Evolutionary conservation across 2,329 filamentous ascomycete genomes (phyloP).

Genomic region (Neurospora crassa): DNA sequence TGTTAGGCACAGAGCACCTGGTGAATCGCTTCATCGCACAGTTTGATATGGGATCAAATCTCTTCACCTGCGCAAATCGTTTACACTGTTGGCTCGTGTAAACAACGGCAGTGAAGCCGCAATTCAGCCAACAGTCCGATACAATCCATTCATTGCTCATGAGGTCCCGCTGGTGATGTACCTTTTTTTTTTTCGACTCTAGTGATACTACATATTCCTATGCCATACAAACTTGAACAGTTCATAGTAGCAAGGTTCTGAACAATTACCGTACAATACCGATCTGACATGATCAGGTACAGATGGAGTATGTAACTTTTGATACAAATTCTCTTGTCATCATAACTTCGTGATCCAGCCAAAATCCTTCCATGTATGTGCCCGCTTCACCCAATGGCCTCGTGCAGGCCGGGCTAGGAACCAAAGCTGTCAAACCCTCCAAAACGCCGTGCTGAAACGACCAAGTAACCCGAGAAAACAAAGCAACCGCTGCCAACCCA

Average conservation of each 20-base stretch:
- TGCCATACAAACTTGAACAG: background rate
- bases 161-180: background rate
- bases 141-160: background rate
- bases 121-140: background rate
- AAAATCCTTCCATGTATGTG: background rate
- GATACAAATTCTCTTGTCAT: background rate
- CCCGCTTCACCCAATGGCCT: background rate
- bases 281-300: background rate
- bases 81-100: background rate
- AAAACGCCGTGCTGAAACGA: conserved; percentile 44
- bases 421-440: conserved; percentile 23
- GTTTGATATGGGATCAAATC: background rate
- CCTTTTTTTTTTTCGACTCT: background rate
- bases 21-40: background rate
- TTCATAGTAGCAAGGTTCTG: background rate
- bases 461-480: conserved; percentile 27
- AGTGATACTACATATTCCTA: background rate
- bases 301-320: background rate
- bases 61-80: background rate
- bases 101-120: background rate
- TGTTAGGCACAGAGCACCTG: background rate
- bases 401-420: background rate
- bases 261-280: background rate
- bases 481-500: conserved; percentile 16
- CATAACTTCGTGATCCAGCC: conserved; percentile 16